Base-by-base conservation (phyloP, 169 alveolate genomes). In the Cryptosporidium sp. region DNA sequence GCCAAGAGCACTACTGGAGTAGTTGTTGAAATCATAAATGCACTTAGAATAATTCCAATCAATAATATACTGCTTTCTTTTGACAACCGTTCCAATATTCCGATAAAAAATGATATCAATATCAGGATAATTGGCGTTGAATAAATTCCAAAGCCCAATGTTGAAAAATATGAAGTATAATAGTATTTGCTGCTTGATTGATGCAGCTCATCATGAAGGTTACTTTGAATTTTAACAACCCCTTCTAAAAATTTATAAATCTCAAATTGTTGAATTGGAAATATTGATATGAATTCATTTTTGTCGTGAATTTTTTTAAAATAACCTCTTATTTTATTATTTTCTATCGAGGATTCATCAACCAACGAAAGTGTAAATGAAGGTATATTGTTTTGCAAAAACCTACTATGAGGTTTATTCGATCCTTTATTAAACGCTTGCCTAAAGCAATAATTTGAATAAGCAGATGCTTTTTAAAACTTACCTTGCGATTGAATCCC, bases 401-500 rank as follows among this genome's bases (percentile, higher is more conserved):
- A 65, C 14, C 70, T n/a, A 26, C 55, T 62, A n/a, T 80, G 89
- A 33, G 89, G 51, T 59, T 48, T 80, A 59, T 62, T 33, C 18
- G 89, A 80, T 21, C 89, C 89, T 21, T 16, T 41, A 41, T 80
- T 80, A 37, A 52, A 21, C 7, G 89, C 89, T 39, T 80, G 89
- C 18, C 89, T 80, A 39, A 33, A 48, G 48, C 29, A 43, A 65
- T 21, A 6, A 55, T 39, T 67, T 67, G 45, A 2, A 8, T 14
- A 33, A 67, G 8, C 10, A 18, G 26, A 21, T 1, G 14, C 31
- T 3, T 35, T 37, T 39, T 8, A 43, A 29, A 37, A 41, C 75
- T 62, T 61, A 80, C 89, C 89, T 80, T 29, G 70, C 29, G 8
- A 80, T 61, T 39, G 89, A 80, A 59, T 80, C 75, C 89, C 89